Percentiles rank a stretch among this genome's conserved stretches.
Conservation (phyloP, 2,329 filamentous ascomycete species). For the Fusarium citri region DNA sequence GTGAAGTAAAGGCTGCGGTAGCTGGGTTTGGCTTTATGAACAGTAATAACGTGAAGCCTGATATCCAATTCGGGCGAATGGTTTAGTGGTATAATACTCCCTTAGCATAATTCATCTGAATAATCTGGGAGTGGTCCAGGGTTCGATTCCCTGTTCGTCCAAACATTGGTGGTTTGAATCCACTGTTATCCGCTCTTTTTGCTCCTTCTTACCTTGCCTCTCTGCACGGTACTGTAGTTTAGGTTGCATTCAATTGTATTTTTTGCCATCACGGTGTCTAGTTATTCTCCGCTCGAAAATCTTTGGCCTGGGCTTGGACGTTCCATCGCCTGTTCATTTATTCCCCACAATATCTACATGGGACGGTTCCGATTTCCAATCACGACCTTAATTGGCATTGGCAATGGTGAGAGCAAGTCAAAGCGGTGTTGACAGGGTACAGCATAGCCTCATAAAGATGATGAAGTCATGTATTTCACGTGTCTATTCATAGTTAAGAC, state of each 20-base stretch:
- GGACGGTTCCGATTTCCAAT: neutral
- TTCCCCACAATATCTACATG: neutral
- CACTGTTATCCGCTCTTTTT: constrained; percentile 15
- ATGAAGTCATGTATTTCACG: neutral
- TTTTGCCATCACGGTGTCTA: neutral
- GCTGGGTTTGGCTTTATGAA: fast-evolving
- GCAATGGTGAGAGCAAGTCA: neutral
- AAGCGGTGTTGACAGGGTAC: neutral
- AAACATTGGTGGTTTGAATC: constrained; percentile 3
- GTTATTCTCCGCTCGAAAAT: neutral
- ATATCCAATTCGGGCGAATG: constrained; percentile 14
- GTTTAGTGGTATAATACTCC: constrained; percentile 36
- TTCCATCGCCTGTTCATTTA: fast-evolving
- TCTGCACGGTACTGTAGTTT: no score
- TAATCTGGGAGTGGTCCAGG: constrained; percentile 26
- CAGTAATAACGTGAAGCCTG: no score
- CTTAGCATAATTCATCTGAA: constrained; percentile 13
- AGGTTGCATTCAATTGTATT: neutral
- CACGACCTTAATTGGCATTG: neutral
- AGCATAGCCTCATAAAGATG: neutral
- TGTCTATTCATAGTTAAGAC: neutral
- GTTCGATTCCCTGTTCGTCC: constrained; percentile 18
- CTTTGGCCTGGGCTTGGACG: neutral
- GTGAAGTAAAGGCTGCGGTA: neutral
- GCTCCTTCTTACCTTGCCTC: fast-evolving